phyloP scores from a whole-genome alignment of 1,139 yeast genomes.

The Lodderomyces jiufengensis region DNA sequence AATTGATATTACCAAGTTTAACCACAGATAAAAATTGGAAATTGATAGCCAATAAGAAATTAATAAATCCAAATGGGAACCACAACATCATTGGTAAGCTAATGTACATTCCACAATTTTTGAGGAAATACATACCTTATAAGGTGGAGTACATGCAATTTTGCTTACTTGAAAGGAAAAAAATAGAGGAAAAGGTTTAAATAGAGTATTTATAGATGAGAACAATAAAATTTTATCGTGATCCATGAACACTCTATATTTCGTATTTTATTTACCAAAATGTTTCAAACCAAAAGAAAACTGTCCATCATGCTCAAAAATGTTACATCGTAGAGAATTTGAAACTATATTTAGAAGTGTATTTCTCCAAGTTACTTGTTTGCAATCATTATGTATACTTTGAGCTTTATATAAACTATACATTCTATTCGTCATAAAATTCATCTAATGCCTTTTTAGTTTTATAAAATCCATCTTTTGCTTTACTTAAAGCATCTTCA shows the following conservation, averaged over 20 bases:
- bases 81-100: conserved; percentile 43
- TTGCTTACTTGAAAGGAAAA: conserved; percentile 33
- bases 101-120: conserved; percentile 38
- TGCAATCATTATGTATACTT: too few species aligned
- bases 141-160: conserved; percentile 42
- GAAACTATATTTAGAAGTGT: too few species aligned
- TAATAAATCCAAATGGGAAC: conserved; percentile 47
- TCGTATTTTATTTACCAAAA: too few species aligned
- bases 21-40: conserved; percentile 34
- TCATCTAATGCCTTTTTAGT: conserved; percentile 57
- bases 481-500: conserved; percentile 54
- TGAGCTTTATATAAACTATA: too few species aligned
- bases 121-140: conserved; percentile 23
- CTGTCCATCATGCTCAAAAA: too few species aligned
- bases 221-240: conserved; percentile 1
- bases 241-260: too few species aligned
- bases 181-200: background rate
- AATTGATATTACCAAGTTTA: conserved; percentile 13
- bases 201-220: too few species aligned
- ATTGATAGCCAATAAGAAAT: conserved; percentile 35
- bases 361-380: too few species aligned
- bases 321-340: too few species aligned
- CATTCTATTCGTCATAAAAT: conserved; percentile 48
- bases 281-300: too few species aligned
- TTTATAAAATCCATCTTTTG: conserved; percentile 52